phyloP scores from a whole-genome alignment of 2,329 filamentous ascomycete species.

The Aspergillus vadensis region DNA sequence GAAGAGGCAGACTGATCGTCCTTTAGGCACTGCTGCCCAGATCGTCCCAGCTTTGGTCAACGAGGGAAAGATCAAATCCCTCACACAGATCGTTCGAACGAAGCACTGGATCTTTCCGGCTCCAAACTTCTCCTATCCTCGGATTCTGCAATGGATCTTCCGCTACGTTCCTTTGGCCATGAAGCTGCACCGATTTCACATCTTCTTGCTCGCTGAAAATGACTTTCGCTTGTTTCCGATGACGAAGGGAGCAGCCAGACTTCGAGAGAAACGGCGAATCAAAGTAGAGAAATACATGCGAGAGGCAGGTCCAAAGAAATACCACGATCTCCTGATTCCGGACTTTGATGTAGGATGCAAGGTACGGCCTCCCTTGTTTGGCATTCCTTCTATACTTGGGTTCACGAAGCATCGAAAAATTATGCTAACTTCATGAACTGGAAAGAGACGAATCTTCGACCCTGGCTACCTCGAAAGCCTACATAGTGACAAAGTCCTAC shows the following conservation, averaged over 20 bases:
- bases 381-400: too few relatives aligned
- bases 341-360: too few relatives aligned
- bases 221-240: slow-evolving; percentile 36
- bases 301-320: too few relatives aligned
- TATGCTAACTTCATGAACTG: too few relatives aligned
- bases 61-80: slow-evolving; percentile 50
- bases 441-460: too few relatives aligned
- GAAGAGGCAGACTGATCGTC: not conserved
- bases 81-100: slow-evolving; percentile 60
- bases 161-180: slow-evolving; percentile 50
- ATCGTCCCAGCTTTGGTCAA: slow-evolving; percentile 29
- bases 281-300: slow-evolving; percentile 43
- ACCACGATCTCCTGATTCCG: too few relatives aligned
- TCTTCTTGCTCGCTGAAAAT: slow-evolving; percentile 37
- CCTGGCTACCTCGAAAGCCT: too few relatives aligned
- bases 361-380: too few relatives aligned
- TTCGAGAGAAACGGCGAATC: slow-evolving; percentile 34
- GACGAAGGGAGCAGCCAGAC: slow-evolving; percentile 48
- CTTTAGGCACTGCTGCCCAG: slow-evolving; percentile 29
- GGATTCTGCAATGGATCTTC: slow-evolving; percentile 51
- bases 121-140: slow-evolving; percentile 47
- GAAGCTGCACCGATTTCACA: slow-evolving; percentile 38
- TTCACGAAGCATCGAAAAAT: too few relatives aligned
- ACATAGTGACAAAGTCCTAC: too few relatives aligned
- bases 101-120: slow-evolving; percentile 58